Evolutionary conservation across 2,329 filamentous ascomycete genomes (phyloP).

Genomic region (Penicillium psychrosexuale): DNA sequence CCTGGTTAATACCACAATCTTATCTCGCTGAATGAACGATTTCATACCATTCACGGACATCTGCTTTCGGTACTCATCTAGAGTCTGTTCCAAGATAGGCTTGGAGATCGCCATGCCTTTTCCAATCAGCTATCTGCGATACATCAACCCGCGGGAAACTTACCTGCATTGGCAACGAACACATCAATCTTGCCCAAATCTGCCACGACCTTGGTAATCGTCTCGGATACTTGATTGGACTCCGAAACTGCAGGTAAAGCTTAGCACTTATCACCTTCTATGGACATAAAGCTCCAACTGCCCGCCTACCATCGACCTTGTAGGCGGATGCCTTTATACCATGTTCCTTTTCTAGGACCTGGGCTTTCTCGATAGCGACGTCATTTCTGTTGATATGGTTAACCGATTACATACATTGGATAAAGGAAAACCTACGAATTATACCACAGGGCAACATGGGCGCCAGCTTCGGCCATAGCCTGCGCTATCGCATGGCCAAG

Average conservation of each 20-base stretch:
- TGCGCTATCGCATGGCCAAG: conserved; percentile 47
- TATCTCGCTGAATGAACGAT: conserved; percentile 1
- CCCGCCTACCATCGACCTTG: conserved; percentile 40
- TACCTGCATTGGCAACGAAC: conserved; percentile 46
- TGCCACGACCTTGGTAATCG: conserved; percentile 34
- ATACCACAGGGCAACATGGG: conserved; percentile 43
- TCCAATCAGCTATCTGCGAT: conserved; percentile 3
- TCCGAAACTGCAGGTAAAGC: conserved; percentile 39
- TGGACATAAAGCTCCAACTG: background rate
- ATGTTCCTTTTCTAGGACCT: conserved; percentile 34
- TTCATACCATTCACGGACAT: conserved; percentile 54
- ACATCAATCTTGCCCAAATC: conserved; percentile 47
- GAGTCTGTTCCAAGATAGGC: conserved; percentile 52
- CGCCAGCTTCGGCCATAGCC: conserved; percentile 48
- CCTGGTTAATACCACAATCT: background rate
- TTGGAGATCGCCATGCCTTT: conserved; percentile 54
- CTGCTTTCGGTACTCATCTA: conserved; percentile 52
- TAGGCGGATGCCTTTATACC: conserved; percentile 42
- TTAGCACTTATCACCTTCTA: background rate
- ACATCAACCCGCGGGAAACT: background rate
- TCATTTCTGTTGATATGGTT: conserved; percentile 24
- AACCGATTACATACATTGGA: background rate
- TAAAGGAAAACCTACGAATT: conserved; percentile 29
- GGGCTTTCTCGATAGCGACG: conserved; percentile 36
- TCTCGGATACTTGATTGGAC: conserved; percentile 34